These are phyloP conservation scores for Mycena chlorophos DNA, from an alignment of 768 basidiomycete genomes.

Conservation along the genomic window DNA sequence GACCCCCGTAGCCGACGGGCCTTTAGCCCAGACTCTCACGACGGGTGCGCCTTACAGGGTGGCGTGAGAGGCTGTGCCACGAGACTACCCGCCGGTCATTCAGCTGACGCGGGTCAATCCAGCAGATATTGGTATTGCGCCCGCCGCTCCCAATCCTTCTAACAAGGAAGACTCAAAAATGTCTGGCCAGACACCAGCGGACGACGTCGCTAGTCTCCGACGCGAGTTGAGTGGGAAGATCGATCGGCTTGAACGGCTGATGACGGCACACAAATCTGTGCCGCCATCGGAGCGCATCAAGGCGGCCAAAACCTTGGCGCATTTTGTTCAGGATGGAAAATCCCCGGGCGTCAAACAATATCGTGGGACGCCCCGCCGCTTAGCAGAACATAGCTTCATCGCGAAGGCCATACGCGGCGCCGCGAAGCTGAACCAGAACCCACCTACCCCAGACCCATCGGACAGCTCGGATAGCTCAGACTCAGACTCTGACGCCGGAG, in stretches of 20 bases:
- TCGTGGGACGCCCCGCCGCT: conserved; percentile 2
- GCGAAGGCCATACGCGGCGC: conserved; percentile 5
- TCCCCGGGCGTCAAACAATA: neutral
- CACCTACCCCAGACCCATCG: neutral
- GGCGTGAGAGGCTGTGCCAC: no score
- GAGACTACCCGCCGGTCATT: no score
- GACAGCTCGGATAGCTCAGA: neutral
- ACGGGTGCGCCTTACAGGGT: no score
- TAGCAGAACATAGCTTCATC: conserved; percentile 2
- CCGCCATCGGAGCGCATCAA: neutral
- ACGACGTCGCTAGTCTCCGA: conserved; percentile 1
- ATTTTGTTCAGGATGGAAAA: neutral
- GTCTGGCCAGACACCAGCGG: conserved; percentile 11
- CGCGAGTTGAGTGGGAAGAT: neutral
- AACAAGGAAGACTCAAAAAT: neutral
- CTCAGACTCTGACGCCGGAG: neutral
- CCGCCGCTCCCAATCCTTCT: neutral
- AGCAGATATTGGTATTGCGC: neutral
- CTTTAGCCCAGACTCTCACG: no score
- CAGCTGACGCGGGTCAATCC: neutral
- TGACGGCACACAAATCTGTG: neutral
- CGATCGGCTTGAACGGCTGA: neutral
- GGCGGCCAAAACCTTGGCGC: neutral
- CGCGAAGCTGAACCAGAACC: neutral
- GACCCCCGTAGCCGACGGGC: no score